Evolutionary conservation across 2,329 filamentous ascomycete genomes (phyloP).

Genomic region (Aspergillus thermomutatus): DNA sequence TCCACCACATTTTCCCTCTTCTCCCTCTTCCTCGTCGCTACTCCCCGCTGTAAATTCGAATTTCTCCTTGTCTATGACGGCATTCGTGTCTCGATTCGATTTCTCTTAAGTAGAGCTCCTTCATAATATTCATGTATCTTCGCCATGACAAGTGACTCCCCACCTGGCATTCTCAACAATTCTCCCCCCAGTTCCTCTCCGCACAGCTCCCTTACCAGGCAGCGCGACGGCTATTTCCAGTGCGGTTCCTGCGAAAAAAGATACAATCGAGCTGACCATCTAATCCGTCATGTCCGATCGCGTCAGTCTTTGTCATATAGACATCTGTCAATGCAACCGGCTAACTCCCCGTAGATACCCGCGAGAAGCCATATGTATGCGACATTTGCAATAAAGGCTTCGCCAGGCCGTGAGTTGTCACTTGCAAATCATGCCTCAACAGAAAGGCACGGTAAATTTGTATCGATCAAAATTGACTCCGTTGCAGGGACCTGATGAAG

Average conservation of each 20-base stretch:
- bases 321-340: background rate
- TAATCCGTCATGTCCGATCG: constrained; percentile 52
- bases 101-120: too few species aligned
- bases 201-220: constrained; percentile 9
- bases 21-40: too few species aligned
- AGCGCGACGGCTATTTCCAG: constrained; percentile 38
- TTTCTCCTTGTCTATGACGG: too few species aligned
- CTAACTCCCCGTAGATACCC: constrained; percentile 16
- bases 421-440: background rate
- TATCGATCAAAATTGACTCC: too few species aligned
- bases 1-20: too few species aligned
- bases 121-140: too few species aligned
- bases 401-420: constrained; percentile 25
- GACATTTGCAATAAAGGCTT: constrained; percentile 32
- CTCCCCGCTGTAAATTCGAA: too few species aligned
- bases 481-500: constrained; percentile 46
- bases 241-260: constrained; percentile 52
- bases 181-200: too few species aligned
- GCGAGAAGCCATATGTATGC: constrained; percentile 33
- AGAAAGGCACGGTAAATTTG: too few species aligned
- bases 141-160: too few species aligned
- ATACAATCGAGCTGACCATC: constrained; percentile 52
- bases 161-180: too few species aligned
- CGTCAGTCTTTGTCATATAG: constrained; percentile 26
- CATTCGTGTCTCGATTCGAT: too few species aligned